Evolutionary conservation across 2,329 filamentous ascomycete species (phyloP), one percentile per base, ranked within the genome.

Genomic region (Talaromyces sp.): DNA sequence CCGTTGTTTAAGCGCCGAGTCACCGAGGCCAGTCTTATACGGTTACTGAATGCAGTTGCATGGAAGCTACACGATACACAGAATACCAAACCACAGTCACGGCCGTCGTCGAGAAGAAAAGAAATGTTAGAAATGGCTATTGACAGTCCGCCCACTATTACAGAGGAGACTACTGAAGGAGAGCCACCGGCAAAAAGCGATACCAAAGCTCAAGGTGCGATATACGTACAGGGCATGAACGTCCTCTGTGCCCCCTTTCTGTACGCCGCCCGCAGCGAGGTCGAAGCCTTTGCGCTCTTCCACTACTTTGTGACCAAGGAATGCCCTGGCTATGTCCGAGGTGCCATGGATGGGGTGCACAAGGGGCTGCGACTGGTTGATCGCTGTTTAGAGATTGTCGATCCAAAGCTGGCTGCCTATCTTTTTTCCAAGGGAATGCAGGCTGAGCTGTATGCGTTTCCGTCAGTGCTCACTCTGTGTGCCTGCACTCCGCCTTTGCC

Each of bases 181-280:
- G 82, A 51, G 31, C 60, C 33, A 36, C 57, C 60, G 61, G 42
- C 56, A 12, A 65, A 66, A 36, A 83, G 89, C 65, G 80, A 81
- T 6, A 84, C 83, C 61, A 81, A 79, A 2, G 78, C 80, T 34
- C 89, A 91, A 68, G 85, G 91, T 10, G 91, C 92, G 34, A 93
- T 91, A 47, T 99, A 99, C 70, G 94, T 99, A 2, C 95, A 99
- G 76, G 95, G 95, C 67, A 98, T 99, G 94, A 99, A 99, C 73
- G 95, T 99, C 47, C 85, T 99, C 16, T 94, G 93, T 9, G 95
- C 95, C 0, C 95, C 95, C 0, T 97, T 99, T 72, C 82, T 99
- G 53, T 99, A 99, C 74, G 92, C 92, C 5, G 93, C 95, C 1
- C 88, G 92, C 62, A 96, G 92, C 74, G 95, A 99, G 78, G 89